Conservation (phyloP, 2,329 filamentous ascomycete species). For the Trichoderma brevicompactum region DNA sequence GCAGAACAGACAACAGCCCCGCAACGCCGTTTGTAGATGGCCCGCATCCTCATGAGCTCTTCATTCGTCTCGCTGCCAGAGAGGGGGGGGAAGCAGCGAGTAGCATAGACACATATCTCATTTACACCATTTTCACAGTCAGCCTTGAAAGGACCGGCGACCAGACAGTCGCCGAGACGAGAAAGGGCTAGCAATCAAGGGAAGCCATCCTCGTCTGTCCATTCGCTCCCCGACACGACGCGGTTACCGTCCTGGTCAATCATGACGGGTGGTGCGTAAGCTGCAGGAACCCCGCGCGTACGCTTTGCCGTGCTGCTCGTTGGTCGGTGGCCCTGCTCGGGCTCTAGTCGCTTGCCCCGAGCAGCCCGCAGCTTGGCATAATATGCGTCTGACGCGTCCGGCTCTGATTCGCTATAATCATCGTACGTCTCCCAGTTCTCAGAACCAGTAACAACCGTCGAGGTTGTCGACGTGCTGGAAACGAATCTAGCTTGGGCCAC, state of each 20-base stretch:
- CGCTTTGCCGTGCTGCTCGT: slow-evolving; percentile 57
- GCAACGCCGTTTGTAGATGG: slow-evolving; percentile 27
- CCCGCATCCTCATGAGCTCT: slow-evolving; percentile 29
- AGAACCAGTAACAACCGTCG: slow-evolving; percentile 77
- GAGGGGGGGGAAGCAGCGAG: neutral
- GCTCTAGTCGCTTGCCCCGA: slow-evolving; percentile 65
- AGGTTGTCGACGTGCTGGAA: slow-evolving; percentile 67
- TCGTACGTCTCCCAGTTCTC: slow-evolving; percentile 99
- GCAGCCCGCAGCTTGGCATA: slow-evolving; percentile 76
- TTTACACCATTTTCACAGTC: slow-evolving; percentile 3
- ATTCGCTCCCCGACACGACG: slow-evolving; percentile 67
- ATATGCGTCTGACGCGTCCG: slow-evolving; percentile 77
- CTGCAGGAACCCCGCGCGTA: slow-evolving; percentile 57
- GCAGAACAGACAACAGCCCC: slow-evolving; percentile 10
- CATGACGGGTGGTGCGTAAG: slow-evolving; percentile 54
- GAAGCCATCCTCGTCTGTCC: slow-evolving; percentile 68
- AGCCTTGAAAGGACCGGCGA: neutral
- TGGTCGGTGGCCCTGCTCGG: slow-evolving; percentile 51
- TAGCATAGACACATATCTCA: slow-evolving; percentile 17
- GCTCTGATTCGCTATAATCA: slow-evolving; percentile 76
- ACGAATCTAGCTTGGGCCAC: slow-evolving; percentile 64
- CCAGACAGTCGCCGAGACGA: neutral
- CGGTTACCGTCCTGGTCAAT: slow-evolving; percentile 64
- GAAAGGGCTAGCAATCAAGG: neutral
- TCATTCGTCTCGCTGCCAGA: slow-evolving; percentile 13